Evolutionary conservation across 2,329 filamentous ascomycete genomes (phyloP).

Genomic region (Diaporthe sp.): DNA sequence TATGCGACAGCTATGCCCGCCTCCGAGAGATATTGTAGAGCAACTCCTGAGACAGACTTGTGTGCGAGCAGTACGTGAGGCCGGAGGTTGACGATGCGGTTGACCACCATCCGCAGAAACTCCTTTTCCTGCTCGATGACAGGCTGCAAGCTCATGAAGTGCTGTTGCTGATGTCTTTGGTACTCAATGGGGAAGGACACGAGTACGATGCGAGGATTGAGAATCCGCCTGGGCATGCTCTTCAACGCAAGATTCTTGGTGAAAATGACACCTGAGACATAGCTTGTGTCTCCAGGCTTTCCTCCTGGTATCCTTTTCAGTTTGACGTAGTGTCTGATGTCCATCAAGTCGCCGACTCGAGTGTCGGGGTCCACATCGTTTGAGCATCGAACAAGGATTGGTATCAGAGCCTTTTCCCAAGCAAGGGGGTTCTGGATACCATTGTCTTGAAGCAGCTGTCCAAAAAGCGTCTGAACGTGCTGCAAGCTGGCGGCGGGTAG

Average conservation of each 20-base stretch:
- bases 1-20: conserved; percentile 94
- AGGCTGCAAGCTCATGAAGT: conserved; percentile 98
- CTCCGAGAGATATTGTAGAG: conserved; percentile 88
- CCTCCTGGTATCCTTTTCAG: conserved; percentile 96
- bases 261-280: conserved; percentile 96
- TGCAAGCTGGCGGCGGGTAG: conserved; percentile 89
- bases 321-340: conserved; percentile 97
- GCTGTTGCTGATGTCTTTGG: conserved; percentile 86
- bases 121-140: conserved; percentile 98
- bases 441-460: conserved; percentile 85
- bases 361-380: conserved; percentile 97
- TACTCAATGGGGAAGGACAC: conserved; percentile 98
- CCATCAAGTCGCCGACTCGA: conserved; percentile 91
- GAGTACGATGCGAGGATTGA: conserved; percentile 88
- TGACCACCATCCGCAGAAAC: conserved; percentile 91
- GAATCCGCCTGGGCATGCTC: conserved; percentile 91
- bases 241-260: conserved; percentile 97
- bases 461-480: conserved; percentile 88
- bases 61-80: conserved; percentile 93
- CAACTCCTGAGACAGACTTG: conserved; percentile 91
- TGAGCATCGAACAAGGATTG: conserved; percentile 90
- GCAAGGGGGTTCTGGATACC: conserved; percentile 78
- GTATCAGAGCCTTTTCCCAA: conserved; percentile 93
- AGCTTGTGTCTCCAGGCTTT: conserved; percentile 90
- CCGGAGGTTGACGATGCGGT: conserved; percentile 86